Evolutionary conservation across 78 protist genomes (phyloP).

Genomic region (Thecamonas trahens): DNA sequence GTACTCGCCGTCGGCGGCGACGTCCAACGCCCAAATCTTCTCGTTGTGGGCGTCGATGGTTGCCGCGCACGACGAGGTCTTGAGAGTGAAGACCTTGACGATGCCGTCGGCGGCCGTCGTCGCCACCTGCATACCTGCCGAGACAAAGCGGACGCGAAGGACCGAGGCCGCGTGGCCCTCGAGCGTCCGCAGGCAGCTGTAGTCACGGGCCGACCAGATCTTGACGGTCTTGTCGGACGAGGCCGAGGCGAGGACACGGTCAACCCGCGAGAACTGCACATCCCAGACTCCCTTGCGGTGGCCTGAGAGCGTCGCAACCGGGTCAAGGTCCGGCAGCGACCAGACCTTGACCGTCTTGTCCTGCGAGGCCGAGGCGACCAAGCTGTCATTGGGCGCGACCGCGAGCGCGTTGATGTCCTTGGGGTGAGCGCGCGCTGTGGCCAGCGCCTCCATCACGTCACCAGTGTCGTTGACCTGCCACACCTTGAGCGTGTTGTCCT

Average conservation of each 20-base stretch:
- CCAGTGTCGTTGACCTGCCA: constrained; percentile 38
- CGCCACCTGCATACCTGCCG: constrained; percentile 68
- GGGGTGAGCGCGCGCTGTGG: background rate
- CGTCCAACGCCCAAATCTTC: constrained; percentile 75
- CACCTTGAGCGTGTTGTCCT: constrained; percentile 52
- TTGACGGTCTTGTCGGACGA: constrained; percentile 69
- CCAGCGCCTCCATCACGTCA: background rate
- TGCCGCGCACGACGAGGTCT: constrained; percentile 73
- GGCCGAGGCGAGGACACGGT: constrained; percentile 61
- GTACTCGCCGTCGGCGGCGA: constrained; percentile 24
- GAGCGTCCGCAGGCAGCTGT: constrained; percentile 68
- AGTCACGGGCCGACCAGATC: constrained; percentile 70
- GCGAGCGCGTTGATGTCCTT: constrained; percentile 81
- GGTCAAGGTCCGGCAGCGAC: constrained; percentile 5
- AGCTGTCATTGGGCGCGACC: constrained; percentile 83
- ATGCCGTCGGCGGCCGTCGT: constrained; percentile 74
- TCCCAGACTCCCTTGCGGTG: constrained; percentile 82
- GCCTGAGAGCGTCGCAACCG: constrained; percentile 48
- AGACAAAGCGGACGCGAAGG: constrained; percentile 49
- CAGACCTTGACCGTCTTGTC: constrained; percentile 59
- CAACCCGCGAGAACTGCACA: constrained; percentile 79
- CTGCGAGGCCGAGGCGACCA: constrained; percentile 82
- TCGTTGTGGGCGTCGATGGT: constrained; percentile 78
- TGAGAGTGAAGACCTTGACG: constrained; percentile 78
- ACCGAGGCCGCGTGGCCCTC: constrained; percentile 83